phyloP scores from a whole-genome alignment of 23 red algal genomes.

The Cyanidioschyzon merolae region DNA sequence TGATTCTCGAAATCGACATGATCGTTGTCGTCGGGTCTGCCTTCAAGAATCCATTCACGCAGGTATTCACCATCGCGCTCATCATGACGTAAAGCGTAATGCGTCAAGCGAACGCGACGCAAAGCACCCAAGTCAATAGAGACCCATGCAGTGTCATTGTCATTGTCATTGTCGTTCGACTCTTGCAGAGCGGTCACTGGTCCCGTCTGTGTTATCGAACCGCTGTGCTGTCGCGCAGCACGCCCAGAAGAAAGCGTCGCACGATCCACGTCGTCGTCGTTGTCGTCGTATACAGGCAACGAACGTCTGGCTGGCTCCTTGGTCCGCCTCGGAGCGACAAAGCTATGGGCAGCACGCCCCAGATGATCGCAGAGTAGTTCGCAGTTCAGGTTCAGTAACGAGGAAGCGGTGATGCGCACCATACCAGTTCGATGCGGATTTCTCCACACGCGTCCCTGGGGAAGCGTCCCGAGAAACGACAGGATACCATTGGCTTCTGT shows the following conservation, averaged over 20 bases:
- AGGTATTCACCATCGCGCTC: neutral
- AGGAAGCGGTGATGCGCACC: neutral
- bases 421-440: neutral
- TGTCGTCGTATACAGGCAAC: neutral
- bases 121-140: neutral
- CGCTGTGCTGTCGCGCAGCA: neutral
- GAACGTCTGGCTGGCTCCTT: no score
- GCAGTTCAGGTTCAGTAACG: conserved; percentile 11
- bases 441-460: neutral
- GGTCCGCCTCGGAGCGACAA: neutral
- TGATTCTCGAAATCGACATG: neutral
- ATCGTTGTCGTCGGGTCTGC: neutral
- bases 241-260: neutral
- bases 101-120: neutral
- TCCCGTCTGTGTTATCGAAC: no score
- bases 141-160: neutral
- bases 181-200: neutral
- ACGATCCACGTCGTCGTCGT: neutral
- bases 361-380: conserved; percentile 10
- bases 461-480: neutral
- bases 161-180: neutral
- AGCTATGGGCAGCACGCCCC: conserved; percentile 3
- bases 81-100: conserved; percentile 11
- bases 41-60: conserved; percentile 6
- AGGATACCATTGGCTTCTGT: neutral